A percentile compares a stretch with the other conserved stretches of the same genome.
Evolutionary conservation across 2,329 filamentous ascomycete species (phyloP).

Genomic region (Phialemoniopsis sp.): DNA sequence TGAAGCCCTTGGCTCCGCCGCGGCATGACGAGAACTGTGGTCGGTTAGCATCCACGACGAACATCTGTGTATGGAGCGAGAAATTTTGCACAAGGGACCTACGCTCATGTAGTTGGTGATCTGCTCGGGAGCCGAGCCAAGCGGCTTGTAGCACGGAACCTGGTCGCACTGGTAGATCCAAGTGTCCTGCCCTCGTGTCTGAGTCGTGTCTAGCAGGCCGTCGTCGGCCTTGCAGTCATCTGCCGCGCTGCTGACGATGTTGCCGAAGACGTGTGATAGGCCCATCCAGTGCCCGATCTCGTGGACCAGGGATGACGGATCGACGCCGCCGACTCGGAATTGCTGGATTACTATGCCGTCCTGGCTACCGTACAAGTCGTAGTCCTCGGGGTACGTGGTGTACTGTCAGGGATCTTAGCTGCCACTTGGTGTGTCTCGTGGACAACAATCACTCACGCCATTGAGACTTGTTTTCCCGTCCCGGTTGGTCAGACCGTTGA

Average conservation of each 20-base stretch:
- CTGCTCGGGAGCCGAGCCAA: not conserved
- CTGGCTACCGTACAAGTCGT: not conserved
- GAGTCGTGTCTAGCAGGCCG: conserved; percentile 12
- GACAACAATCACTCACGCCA: not conserved
- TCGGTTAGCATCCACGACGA: no score
- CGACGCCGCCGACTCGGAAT: not conserved
- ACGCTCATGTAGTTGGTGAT: conserved; percentile 17
- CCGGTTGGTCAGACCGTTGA: not conserved
- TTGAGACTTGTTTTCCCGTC: not conserved
- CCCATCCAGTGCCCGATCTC: conserved; percentile 46
- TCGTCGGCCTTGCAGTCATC: conserved; percentile 10
- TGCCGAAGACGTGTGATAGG: conserved; percentile 39
- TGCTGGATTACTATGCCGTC: conserved; percentile 1
- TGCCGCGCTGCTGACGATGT: not conserved
- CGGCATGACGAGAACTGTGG: conserved; percentile 9
- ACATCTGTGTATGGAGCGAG: not conserved
- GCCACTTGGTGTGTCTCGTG: no score
- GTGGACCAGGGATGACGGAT: conserved; percentile 19
- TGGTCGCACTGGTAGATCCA: conserved; percentile 11
- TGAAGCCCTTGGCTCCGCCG: conserved; percentile 11
- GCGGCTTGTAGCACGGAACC: conserved; percentile 6
- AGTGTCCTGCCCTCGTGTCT: conserved; percentile 9
- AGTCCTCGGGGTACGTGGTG: not conserved
- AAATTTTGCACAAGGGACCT: not conserved
- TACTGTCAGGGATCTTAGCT: not conserved